Evolutionary conservation across 2,329 filamentous ascomycete genomes (phyloP), one percentile per base, ranked within the genome.

Genomic region (Monosporascus sp.): DNA sequence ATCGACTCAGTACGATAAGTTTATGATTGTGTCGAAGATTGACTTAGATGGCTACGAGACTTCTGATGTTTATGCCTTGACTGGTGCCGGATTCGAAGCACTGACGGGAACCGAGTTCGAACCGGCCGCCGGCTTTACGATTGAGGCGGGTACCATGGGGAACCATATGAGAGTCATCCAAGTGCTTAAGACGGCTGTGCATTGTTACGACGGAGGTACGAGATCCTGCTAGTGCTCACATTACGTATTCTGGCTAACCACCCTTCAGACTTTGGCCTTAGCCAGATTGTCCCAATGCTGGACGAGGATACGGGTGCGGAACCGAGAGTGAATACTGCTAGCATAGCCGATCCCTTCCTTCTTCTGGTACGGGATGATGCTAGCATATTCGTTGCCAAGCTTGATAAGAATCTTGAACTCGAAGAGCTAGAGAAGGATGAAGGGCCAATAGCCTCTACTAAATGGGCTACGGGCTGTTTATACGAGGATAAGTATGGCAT

Each of bases 31-130:
- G 24, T 88, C 89, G 48, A 91, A 91, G 71, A 77, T 83, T 8
- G 80, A 84, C 48, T 71, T 83, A 20, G 83, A 86, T 54, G 87
- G 85, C 1, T 86, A 84, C 53, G 90, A 93, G 69, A 86, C 84
- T 44, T 93, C 90, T 1, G 85, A 90, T 52, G 86, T 95, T 2
- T 92, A 92, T 63, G 81, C 83, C 41, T 76, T 93, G 40, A 88
- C 86, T n/a, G 83, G 82, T 1, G 84, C 85, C 31, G 85, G 85
- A 3, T 85, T 95, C 54, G 86, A 91, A 66, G 84, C 88, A 40
- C 79, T 93, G 7, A 83, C 84, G 37, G 90, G 87, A 40, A 91
- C 91, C 0, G 94, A 99, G 64, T 97, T 97, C 66, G 95, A 99
- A 57, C 85, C 88, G 4, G 90, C 90, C 46, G 90, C 92, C 57